Evolutionary conservation across 495 filamentous ascomycete species (phyloP), one percentile per base, ranked within the genome.

Genomic region (Annulohypoxylon maeteangense): DNA sequence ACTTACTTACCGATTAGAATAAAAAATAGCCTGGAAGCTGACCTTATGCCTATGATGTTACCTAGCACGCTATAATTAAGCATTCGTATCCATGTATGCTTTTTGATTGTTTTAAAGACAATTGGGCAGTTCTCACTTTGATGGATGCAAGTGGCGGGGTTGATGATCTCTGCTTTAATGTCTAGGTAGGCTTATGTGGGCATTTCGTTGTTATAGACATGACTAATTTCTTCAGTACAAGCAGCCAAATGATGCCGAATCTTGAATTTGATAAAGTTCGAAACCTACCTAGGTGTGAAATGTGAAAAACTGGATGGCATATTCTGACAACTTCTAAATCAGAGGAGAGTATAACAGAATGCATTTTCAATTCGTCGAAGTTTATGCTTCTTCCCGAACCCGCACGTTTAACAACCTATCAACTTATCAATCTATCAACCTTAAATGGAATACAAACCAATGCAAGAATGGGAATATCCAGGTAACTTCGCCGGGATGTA

Each of bases 241-340:
- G 4, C 40, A 44, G 12, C 14, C 7, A 4, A 44, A 20, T 44
- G 18, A 44, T 14, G 7, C 7, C 14, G 14, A 44, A 7, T n/a
- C n/a, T n/a, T n/a, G n/a, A n/a, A n/a, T n/a, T n/a, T n/a, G n/a
- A n/a, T n/a, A n/a, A n/a, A n/a, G n/a, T n/a, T 25, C 7, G 16
- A 44, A 18, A 44, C 16, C 5, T n/a, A n/a, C n/a, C n/a, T n/a
- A n/a, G n/a, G n/a, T n/a, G n/a, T n/a, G n/a, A n/a, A 36, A 51
- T 4, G 32, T 27, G 54, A 40, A 45, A 44, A 51, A 11, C 25
- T 16, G 36, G 62, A 47, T 40, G 36, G 34, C 11, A 29, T 62
- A 71, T 22, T 66, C 70, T 68, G 58, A 68, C 58, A 72, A 64
- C 47, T 57, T 29, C 65, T 72, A 65, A 72, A 72, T 68, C 70